phyloP scores from a whole-genome alignment of 495 filamentous ascomycete species.

The Letharia columbiana region DNA sequence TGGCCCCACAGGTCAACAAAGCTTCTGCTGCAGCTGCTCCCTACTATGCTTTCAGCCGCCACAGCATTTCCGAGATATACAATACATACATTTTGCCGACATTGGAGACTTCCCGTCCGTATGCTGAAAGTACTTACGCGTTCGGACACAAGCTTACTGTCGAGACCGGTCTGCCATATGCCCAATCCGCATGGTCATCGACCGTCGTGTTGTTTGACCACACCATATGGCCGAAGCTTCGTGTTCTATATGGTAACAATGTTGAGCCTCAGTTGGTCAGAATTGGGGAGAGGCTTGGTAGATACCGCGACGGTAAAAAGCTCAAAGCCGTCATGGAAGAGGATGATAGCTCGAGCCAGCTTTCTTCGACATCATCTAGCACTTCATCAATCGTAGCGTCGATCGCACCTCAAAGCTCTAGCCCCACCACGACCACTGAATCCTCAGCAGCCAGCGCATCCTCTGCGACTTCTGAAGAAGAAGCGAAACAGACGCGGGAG shows the following conservation, averaged over 20 bases:
- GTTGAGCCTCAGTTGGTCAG: slow-evolving; percentile 92
- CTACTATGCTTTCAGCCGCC: slow-evolving; percentile 58
- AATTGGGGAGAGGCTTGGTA: slow-evolving; percentile 81
- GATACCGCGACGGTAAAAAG: slow-evolving; percentile 63
- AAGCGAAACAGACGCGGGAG: slow-evolving; percentile 49
- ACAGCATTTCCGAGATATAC: slow-evolving; percentile 55
- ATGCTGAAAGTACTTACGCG: slow-evolving; percentile 59
- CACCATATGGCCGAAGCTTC: slow-evolving; percentile 69
- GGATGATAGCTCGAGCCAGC: slow-evolving; percentile 15
- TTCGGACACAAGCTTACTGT: slow-evolving; percentile 56
- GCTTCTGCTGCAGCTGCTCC: slow-evolving; percentile 50
- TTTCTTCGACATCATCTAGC: slow-evolving; percentile 22
- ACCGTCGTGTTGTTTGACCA: slow-evolving; percentile 59
- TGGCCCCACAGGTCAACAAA: slow-evolving; percentile 67
- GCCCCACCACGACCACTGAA: slow-evolving; percentile 24
- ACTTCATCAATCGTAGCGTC: slow-evolving; percentile 30
- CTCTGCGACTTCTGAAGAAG: slow-evolving; percentile 34
- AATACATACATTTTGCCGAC: slow-evolving; percentile 65
- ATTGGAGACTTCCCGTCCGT: slow-evolving; percentile 63
- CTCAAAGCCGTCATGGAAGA: slow-evolving; percentile 51
- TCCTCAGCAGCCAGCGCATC: slow-evolving; percentile 24
- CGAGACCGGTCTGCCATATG: slow-evolving; percentile 65
- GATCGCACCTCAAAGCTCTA: slow-evolving; percentile 21
- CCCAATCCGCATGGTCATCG: slow-evolving; percentile 58
- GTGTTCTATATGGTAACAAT: slow-evolving; percentile 74